Percentiles rank a stretch among this genome's conserved stretches.
phyloP scores from a whole-genome alignment of 129 eudicot genomes.

The Pulicaria dysenterica region DNA sequence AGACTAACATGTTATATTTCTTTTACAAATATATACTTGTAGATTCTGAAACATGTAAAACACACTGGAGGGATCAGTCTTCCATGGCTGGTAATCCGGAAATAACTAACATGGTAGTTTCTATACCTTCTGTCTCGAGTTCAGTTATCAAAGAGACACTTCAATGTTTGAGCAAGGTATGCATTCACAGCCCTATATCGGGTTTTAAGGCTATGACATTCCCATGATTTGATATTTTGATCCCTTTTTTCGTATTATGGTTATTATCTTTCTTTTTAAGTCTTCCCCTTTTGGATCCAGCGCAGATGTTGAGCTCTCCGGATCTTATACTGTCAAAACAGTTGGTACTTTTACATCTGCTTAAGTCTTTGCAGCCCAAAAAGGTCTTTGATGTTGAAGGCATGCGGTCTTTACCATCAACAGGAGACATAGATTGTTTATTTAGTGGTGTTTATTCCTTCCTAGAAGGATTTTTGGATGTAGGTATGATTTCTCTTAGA shows the following conservation, averaged over 20 bases:
- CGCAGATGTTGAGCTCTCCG: conserved; percentile 57
- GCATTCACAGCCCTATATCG: not conserved
- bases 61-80: conserved; percentile 74
- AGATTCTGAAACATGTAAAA: conserved; percentile 67
- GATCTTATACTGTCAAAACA: conserved; percentile 44
- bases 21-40: conserved; percentile 23
- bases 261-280: conserved; percentile 3
- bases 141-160: conserved; percentile 67
- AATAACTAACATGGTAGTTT: conserved; percentile 39
- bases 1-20: not conserved
- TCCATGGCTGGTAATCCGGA: conserved; percentile 68
- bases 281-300: conserved; percentile 24
- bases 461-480: conserved; percentile 60
- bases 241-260: not conserved
- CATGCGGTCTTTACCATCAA: conserved; percentile 49
- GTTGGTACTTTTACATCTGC: conserved; percentile 49
- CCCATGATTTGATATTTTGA: conserved; percentile 4
- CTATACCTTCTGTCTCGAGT: conserved; percentile 47
- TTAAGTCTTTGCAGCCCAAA: conserved; percentile 66
- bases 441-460: conserved; percentile 63
- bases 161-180: conserved; percentile 65
- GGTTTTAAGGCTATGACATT: not conserved
- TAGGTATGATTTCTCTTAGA: conserved; percentile 47
- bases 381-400: conserved; percentile 41
- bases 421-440: conserved; percentile 57